Evolutionary conservation across 2,329 filamentous ascomycete species (phyloP).

Genomic region (Rugonectria rugulosa): DNA sequence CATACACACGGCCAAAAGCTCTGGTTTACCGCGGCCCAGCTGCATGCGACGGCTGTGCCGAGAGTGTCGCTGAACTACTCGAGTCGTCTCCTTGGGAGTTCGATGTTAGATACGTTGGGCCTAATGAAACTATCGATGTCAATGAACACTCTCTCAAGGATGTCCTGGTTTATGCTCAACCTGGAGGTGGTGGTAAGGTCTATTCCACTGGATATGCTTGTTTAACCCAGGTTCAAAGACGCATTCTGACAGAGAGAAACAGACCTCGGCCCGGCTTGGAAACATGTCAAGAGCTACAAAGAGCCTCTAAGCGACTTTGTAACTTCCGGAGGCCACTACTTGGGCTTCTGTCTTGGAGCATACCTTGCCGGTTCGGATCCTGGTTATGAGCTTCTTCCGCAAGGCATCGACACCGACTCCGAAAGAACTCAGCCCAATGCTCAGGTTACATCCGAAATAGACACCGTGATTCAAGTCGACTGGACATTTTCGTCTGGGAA

Average conservation of each 20-base stretch:
- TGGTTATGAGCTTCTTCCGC: conserved; percentile 31
- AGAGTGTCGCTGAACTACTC: conserved; percentile 28
- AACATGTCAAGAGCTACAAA: conserved; percentile 19
- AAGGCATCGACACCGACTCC: conserved; percentile 8
- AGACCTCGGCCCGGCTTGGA: conserved; percentile 30
- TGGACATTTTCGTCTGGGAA: conserved; percentile 33
- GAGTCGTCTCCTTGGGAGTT: conserved; percentile 30
- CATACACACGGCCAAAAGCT: conserved; percentile 9
- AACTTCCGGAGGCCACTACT: conserved; percentile 32
- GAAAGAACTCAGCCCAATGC: conserved; percentile 21
- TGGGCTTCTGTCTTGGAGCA: conserved; percentile 40
- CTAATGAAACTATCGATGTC: conserved; percentile 25
- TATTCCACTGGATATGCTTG: background rate
- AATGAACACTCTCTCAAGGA: conserved; percentile 19
- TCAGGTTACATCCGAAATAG: conserved; percentile 25
- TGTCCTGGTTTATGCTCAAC: conserved; percentile 26
- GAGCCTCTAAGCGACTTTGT: conserved; percentile 29
- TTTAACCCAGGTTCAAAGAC: background rate
- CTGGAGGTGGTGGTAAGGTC: conserved; percentile 27
- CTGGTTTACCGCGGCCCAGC: conserved; percentile 35
- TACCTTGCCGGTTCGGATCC: conserved; percentile 35
- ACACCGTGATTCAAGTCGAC: conserved; percentile 36
- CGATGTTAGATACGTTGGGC: conserved; percentile 27
- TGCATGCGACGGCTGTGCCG: conserved; percentile 27
- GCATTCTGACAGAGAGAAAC: background rate